Percentiles rank a stretch among this genome's conserved stretches.
These are phyloP conservation scores for Fusarium cyanostomum DNA, from an alignment of 2,329 filamentous ascomycete genomes.

Conservation along the genomic window DNA sequence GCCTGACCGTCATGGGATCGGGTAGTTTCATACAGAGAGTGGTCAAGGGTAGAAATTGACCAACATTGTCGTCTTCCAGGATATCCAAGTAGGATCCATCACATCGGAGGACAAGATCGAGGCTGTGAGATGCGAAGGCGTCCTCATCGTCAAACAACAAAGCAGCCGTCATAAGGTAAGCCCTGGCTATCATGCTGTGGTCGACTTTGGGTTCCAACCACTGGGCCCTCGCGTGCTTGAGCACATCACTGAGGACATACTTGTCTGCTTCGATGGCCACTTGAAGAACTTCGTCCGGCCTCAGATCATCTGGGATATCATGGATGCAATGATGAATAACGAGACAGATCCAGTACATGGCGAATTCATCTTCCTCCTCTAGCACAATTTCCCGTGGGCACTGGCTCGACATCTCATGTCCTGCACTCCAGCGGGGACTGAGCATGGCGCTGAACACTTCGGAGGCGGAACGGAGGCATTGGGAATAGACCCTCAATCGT, in stretches of 20 bases:
- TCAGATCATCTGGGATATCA: background rate
- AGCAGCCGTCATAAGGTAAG: background rate
- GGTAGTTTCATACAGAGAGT: background rate
- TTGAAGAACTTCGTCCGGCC: conserved; percentile 23
- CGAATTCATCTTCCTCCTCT: background rate
- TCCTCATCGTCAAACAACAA: background rate
- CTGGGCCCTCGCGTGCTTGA: background rate
- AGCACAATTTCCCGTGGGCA: conserved; percentile 1
- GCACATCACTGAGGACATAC: conserved; percentile 1
- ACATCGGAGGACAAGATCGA: background rate
- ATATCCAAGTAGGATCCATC: background rate
- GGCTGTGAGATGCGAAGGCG: background rate
- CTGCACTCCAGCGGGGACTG: conserved; percentile 1
- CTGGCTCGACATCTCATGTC: background rate
- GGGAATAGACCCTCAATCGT: conserved; percentile 8
- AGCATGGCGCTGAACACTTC: conserved; percentile 7
- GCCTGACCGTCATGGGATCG: background rate
- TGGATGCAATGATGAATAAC: conserved; percentile 7
- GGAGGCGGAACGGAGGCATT: conserved; percentile 12
- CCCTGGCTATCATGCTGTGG: background rate
- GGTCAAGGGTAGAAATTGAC: background rate
- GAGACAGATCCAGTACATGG: conserved; percentile 1
- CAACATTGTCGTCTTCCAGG: background rate
- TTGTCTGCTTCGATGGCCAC: conserved; percentile 2
- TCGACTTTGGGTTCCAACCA: background rate